phyloP scores from a whole-genome alignment of 1,139 yeast species.

The Pichia sp. region DNA sequence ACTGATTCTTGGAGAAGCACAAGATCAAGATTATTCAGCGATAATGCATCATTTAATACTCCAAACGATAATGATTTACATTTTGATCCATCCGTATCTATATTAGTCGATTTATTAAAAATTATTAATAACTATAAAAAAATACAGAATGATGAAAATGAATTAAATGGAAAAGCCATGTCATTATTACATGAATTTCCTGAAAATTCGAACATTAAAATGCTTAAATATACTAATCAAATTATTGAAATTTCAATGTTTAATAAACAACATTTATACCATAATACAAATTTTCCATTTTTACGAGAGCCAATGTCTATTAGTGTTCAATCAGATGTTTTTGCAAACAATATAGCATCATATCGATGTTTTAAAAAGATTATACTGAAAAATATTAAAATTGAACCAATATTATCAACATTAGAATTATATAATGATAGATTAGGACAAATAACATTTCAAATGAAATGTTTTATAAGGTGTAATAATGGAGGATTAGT shows the following conservation, averaged over 20 bases:
- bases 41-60: not conserved
- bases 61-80: not conserved
- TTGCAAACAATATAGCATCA: conserved; percentile 5
- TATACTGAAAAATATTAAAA: conserved; percentile 10
- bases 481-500: not conserved
- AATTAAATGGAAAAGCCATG: not conserved
- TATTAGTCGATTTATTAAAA: not conserved
- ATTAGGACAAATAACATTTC: not conserved
- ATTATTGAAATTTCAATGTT: conserved; percentile 15
- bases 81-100: not conserved
- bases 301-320: conserved; percentile 17
- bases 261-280: not conserved
- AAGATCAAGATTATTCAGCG: not conserved
- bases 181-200: not conserved
- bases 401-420: conserved; percentile 3
- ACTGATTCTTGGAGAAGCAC: not conserved
- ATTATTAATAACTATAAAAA: conserved; percentile 1
- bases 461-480: not conserved
- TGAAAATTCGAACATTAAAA: not conserved
- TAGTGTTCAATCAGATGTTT: conserved; percentile 9
- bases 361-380: conserved; percentile 15
- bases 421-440: not conserved
- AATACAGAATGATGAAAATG: no score
- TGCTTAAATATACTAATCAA: conserved; percentile 15
- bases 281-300: conserved; percentile 16